These are phyloP conservation scores for Aspergillus melleus DNA, from an alignment of 2,329 filamentous ascomycete species.

Conservation along the genomic window DNA sequence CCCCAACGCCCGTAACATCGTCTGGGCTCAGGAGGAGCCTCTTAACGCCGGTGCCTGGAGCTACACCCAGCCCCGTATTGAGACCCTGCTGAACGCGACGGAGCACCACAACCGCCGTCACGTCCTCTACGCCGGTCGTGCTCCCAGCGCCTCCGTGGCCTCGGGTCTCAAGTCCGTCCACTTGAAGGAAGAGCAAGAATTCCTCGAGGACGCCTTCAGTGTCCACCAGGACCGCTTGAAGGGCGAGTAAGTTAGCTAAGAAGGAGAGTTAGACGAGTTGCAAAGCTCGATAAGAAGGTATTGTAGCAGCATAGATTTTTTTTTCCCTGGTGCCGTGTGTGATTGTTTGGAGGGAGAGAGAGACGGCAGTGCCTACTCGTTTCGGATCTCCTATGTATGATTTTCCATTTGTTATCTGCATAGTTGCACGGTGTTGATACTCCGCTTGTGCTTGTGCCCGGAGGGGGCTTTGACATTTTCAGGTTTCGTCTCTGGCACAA, in stretches of 20 bases:
- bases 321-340: slow-evolving; percentile 24
- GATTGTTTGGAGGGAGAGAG: slow-evolving; percentile 18
- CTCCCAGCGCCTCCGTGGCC: slow-evolving; percentile 89
- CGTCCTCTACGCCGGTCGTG: slow-evolving; percentile 94
- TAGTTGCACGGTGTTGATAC: slow-evolving; percentile 12
- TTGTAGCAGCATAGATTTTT: slow-evolving; percentile 7
- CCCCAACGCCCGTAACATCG: slow-evolving; percentile 95
- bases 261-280: background rate
- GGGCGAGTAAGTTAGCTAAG: slow-evolving; percentile 54
- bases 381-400: slow-evolving; percentile 30
- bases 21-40: slow-evolving; percentile 97
- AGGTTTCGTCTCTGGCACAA: slow-evolving; percentile 11
- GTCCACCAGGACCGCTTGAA: slow-evolving; percentile 67
- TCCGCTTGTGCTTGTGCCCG: slow-evolving; percentile 21
- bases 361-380: slow-evolving; percentile 27
- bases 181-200: slow-evolving; percentile 86
- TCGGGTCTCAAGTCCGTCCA: slow-evolving; percentile 88
- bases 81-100: slow-evolving; percentile 92
- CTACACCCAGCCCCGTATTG: slow-evolving; percentile 94
- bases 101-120: slow-evolving; percentile 88
- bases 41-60: slow-evolving; percentile 96
- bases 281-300: background rate
- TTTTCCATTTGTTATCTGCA: slow-evolving; percentile 23
- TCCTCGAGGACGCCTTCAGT: slow-evolving; percentile 66
- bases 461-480: slow-evolving; percentile 21